Base-by-base conservation (phyloP, 129 eudicot species). In the Escallonia herrerae region DNA sequence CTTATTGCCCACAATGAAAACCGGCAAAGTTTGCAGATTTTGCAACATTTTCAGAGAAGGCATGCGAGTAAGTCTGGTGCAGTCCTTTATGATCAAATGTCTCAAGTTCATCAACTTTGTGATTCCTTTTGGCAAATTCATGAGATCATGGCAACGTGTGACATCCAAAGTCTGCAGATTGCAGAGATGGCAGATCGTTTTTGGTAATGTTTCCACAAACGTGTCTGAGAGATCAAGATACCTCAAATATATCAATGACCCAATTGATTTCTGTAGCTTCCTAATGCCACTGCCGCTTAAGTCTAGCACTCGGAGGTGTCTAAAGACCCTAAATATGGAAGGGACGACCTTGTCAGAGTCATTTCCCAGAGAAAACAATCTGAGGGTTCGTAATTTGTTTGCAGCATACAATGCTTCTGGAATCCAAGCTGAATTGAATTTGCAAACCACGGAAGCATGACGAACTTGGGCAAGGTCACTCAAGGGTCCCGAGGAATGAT, bases 161-260 rank as follows among this genome's bases (percentile, higher is more conserved):
- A 71, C 44, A 43, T 71, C 54, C 53, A 71, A 44, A 43, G 75
- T 61, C 33, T 71, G 69, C 75, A 71, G 54, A 51, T 71, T 71
- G 22, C 51, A 50, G 53, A 71, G 75, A 43, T 53, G 12, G 15
- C 75, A 22, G 3, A 62, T n/a, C 10, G 55, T 71, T 42, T 71
- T 43, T 5, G 75, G 75, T 37, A 71, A 50, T 51, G 46, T 62
- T 63, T 71, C 15, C 15, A 71, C 2, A 10, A 12, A 39, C 3
- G 75, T 71, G 62, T 44, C 11, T 0, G 75, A 71, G 44, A 71
- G 63, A 46, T 71, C 75, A 62, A 71, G 60, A 56, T 61, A 71
- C 41, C 75, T 71, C 53, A 71, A 56, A 37, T 39, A 44, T 62
- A 61, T 61, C 62, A 71, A 61, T 6, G 8, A 40, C 15, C 75